These are phyloP conservation scores for Suhomyces emberorum DNA, from an alignment of 805 yeast species.

Conservation along the genomic window DNA sequence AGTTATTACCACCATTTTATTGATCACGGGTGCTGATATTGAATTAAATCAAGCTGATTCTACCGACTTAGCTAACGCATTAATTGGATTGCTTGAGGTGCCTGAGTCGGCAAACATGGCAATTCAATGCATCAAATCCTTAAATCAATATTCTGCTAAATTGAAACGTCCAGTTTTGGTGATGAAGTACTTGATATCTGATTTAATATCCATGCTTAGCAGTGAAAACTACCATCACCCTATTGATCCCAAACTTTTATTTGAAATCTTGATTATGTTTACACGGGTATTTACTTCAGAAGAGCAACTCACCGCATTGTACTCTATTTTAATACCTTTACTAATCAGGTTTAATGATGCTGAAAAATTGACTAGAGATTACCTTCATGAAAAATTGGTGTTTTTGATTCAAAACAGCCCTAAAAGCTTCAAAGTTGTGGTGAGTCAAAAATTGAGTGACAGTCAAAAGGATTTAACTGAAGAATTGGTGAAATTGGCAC, in stretches of 20 bases:
- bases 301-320: conserved; percentile 25
- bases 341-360: conserved; percentile 29
- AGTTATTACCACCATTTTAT: conserved; percentile 32
- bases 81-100: conserved; percentile 21
- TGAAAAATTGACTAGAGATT: conserved; percentile 23
- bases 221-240: conserved; percentile 12
- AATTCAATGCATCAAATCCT: conserved; percentile 58
- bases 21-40: conserved; percentile 35
- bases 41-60: conserved; percentile 23
- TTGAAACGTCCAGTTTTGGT: conserved; percentile 30
- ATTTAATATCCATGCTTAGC: conserved; percentile 31
- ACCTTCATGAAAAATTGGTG: conserved; percentile 47
- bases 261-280: conserved; percentile 51
- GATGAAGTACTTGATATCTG: conserved; percentile 46
- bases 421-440: conserved; percentile 46
- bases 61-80: conserved; percentile 16
- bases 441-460: conserved; percentile 34
- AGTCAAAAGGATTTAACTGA: conserved; percentile 44
- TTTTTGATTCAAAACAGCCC: conserved; percentile 45
- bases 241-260: conserved; percentile 22
- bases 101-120: conserved; percentile 27
- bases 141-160: conserved; percentile 39
- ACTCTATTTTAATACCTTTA: conserved; percentile 34
- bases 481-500: conserved; percentile 30
- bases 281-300: conserved; percentile 33